Percentiles rank a stretch among this genome's conserved stretches.
Conservation (phyloP, 1,139 yeast genomes). For the Citeromyces hawaiiensis region DNA sequence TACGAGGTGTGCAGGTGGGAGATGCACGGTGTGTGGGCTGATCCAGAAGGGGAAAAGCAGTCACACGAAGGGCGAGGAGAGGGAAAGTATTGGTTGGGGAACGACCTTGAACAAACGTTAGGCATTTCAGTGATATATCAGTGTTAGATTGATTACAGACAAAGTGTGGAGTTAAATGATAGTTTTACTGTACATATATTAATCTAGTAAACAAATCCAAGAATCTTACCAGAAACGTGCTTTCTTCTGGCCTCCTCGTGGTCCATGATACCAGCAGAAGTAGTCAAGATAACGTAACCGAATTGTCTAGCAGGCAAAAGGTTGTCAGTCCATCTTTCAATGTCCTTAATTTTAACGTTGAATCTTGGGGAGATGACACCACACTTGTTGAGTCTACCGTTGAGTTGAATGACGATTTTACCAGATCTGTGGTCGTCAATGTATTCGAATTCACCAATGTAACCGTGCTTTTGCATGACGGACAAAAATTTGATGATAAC, state of each 20-base stretch:
- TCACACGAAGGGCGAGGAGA: background rate
- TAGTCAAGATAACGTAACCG: slow-evolving; percentile 91
- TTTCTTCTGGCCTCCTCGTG: slow-evolving; percentile 99
- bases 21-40: slow-evolving; percentile 1
- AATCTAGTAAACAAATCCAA: slow-evolving; percentile 81
- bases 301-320: slow-evolving; percentile 96
- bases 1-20: background rate
- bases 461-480: slow-evolving; percentile 97
- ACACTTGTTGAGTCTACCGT: slow-evolving; percentile 96
- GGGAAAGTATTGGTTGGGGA: background rate
- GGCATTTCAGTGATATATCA: too few species aligned
- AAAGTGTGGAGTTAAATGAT: background rate
- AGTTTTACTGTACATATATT: slow-evolving; percentile 1
- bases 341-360: slow-evolving; percentile 84
- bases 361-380: slow-evolving; percentile 98
- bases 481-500: slow-evolving; percentile 92
- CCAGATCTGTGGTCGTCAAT: slow-evolving; percentile 99
- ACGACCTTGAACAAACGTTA: slow-evolving; percentile 1
- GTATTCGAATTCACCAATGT: slow-evolving; percentile 97
- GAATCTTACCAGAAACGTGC: slow-evolving; percentile 96
- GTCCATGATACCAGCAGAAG: slow-evolving; percentile 99
- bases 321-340: slow-evolving; percentile 96
- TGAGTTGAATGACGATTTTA: slow-evolving; percentile 87
- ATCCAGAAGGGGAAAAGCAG: background rate
- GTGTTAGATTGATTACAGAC: too few species aligned